phyloP scores from a whole-genome alignment of 495 filamentous ascomycete genomes.

The Aspergillus baeticus region DNA sequence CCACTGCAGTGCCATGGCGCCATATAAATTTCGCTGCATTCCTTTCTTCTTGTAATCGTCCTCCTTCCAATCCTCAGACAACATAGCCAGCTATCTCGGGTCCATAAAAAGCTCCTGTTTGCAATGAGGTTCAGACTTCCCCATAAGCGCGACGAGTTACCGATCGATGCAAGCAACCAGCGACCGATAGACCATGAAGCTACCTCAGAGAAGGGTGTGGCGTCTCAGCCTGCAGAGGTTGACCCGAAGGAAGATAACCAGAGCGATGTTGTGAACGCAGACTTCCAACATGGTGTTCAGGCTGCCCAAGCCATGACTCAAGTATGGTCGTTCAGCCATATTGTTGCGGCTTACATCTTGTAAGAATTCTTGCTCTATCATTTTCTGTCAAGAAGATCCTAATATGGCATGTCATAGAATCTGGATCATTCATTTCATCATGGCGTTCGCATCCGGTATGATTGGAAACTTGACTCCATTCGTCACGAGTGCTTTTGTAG shows the following conservation, averaged over 20 bases:
- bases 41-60: not conserved
- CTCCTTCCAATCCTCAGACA: not conserved
- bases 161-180: conserved; percentile 5
- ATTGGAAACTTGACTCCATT: conserved; percentile 18
- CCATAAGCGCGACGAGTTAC: conserved; percentile 11
- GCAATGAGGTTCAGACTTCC: conserved; percentile 13
- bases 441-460: conserved; percentile 11
- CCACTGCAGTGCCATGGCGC: not conserved
- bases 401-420: conserved; percentile 4
- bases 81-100: not conserved
- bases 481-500: conserved; percentile 28
- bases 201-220: not conserved
- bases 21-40: not conserved
- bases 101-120: not conserved
- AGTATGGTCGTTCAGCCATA: conserved; percentile 17
- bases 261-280: conserved; percentile 12
- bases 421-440: conserved; percentile 19
- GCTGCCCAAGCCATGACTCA: conserved; percentile 19
- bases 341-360: conserved; percentile 16
- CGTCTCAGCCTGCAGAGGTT: not conserved
- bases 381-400: not conserved
- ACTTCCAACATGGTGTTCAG: conserved; percentile 21
- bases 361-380: not conserved
- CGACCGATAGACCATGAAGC: conserved; percentile 2
- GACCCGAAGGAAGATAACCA: not conserved